phyloP scores from a whole-genome alignment of 768 basidiomycete genomes.

The Phaeotremella skinneri region DNA sequence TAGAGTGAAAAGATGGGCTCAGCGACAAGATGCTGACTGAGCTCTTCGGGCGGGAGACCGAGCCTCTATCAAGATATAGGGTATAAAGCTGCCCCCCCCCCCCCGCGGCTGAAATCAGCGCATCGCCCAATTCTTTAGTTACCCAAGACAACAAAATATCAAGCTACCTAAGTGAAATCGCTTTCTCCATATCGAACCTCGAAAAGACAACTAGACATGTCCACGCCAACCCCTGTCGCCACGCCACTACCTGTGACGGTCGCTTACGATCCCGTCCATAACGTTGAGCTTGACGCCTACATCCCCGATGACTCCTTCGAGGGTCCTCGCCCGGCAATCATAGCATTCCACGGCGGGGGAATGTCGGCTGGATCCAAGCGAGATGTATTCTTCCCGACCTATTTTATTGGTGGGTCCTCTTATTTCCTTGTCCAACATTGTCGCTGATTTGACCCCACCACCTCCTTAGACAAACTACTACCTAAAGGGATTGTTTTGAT shows the following conservation, averaged over 20 bases:
- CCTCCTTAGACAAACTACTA: conserved; percentile 7
- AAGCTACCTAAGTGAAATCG: too few relatives aligned
- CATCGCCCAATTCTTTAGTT: not conserved
- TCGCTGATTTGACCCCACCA: too few relatives aligned
- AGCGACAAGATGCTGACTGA: too few relatives aligned
- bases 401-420: conserved; percentile 3
- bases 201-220: too few relatives aligned
- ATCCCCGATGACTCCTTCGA: not conserved
- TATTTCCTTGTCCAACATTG: not conserved
- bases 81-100: not conserved
- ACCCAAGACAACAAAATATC: too few relatives aligned
- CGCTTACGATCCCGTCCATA: conserved; percentile 3
- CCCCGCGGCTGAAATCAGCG: not conserved
- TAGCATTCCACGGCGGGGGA: conserved; percentile 15
- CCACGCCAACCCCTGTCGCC: not conserved
- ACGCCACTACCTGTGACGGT: not conserved
- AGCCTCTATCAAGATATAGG: too few relatives aligned
- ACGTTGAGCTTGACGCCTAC: conserved; percentile 8
- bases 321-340: conserved; percentile 1
- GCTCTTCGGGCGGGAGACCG: too few relatives aligned
- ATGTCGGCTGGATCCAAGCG: conserved; percentile 10
- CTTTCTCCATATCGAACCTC: too few relatives aligned
- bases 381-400: conserved; percentile 1
- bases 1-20: too few relatives aligned
- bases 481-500: conserved; percentile 7